Conservation (phyloP, 495 filamentous ascomycete species). For the Aspergillus bertholletiae region DNA sequence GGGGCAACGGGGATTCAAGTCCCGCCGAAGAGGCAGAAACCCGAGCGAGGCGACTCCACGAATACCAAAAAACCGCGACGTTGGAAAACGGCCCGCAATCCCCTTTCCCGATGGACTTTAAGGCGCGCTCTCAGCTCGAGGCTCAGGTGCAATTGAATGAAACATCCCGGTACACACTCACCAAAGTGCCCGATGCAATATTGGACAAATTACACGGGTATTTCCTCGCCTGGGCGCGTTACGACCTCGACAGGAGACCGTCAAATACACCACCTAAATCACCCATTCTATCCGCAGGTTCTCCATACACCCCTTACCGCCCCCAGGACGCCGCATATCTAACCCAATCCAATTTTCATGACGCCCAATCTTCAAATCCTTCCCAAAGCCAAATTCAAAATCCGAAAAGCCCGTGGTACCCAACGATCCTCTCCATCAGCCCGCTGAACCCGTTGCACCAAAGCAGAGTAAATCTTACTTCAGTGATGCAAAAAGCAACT, state of each 20-base stretch:
- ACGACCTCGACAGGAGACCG: slow-evolving; percentile 15
- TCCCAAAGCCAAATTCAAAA: slow-evolving; percentile 1
- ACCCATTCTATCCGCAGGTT: neutral
- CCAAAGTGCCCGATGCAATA: slow-evolving; percentile 41
- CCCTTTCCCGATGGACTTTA: slow-evolving; percentile 57
- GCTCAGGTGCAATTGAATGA: slow-evolving; percentile 24
- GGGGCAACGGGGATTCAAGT: too few relatives aligned
- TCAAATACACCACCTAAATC: neutral
- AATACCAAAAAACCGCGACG: slow-evolving; percentile 14
- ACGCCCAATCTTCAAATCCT: slow-evolving; percentile 4
- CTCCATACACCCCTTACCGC: neutral
- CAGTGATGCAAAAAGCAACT: slow-evolving; percentile 36
- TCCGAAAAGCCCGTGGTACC: slow-evolving; percentile 39
- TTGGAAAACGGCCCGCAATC: slow-evolving; percentile 48
- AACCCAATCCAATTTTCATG: neutral
- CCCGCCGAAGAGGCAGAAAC: slow-evolving; percentile 10
- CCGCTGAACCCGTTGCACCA: slow-evolving; percentile 35
- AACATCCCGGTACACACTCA: slow-evolving; percentile 23
- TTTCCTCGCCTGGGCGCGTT: slow-evolving; percentile 60
- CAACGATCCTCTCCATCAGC: slow-evolving; percentile 47
- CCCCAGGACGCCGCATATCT: neutral
- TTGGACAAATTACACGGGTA: slow-evolving; percentile 50
- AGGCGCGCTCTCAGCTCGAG: slow-evolving; percentile 27
- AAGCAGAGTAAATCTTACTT: slow-evolving; percentile 34
- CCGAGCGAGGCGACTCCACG: slow-evolving; percentile 12